Conservation (phyloP, 352 stramenopile genomes). For the Pythium volutum region DNA sequence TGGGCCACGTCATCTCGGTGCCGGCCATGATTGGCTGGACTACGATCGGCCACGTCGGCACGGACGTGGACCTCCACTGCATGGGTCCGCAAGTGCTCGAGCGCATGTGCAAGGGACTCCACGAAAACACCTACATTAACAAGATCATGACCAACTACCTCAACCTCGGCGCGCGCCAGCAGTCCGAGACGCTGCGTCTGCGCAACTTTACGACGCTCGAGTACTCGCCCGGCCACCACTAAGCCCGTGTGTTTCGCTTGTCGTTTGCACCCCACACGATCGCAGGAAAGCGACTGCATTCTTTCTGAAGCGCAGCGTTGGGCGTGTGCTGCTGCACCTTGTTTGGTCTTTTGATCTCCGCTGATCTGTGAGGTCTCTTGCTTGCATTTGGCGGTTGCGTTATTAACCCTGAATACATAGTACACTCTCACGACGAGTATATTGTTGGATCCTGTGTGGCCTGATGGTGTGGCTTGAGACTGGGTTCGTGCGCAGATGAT, state of each 20-base stretch:
- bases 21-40: constrained; percentile 54
- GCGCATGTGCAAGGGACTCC: constrained; percentile 59
- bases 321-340: too few species aligned
- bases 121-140: constrained; percentile 73
- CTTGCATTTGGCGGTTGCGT: too few species aligned
- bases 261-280: too few species aligned
- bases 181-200: constrained; percentile 50
- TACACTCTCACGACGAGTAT: too few species aligned
- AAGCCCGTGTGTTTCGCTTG: not conserved
- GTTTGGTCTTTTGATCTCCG: too few species aligned
- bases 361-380: too few species aligned
- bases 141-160: constrained; percentile 75
- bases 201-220: constrained; percentile 28
- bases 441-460: not conserved
- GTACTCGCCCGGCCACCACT: constrained; percentile 1
- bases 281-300: too few species aligned
- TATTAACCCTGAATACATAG: too few species aligned
- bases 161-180: constrained; percentile 50
- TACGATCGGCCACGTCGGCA: constrained; percentile 61
- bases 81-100: constrained; percentile 53
- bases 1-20: constrained; percentile 51
- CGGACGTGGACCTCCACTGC: constrained; percentile 74
- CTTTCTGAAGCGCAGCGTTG: too few species aligned
- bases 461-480: too few species aligned
- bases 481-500: not conserved